Base-by-base conservation (phyloP, 306 rosid species). In the Acacia melanoxylon region DNA sequence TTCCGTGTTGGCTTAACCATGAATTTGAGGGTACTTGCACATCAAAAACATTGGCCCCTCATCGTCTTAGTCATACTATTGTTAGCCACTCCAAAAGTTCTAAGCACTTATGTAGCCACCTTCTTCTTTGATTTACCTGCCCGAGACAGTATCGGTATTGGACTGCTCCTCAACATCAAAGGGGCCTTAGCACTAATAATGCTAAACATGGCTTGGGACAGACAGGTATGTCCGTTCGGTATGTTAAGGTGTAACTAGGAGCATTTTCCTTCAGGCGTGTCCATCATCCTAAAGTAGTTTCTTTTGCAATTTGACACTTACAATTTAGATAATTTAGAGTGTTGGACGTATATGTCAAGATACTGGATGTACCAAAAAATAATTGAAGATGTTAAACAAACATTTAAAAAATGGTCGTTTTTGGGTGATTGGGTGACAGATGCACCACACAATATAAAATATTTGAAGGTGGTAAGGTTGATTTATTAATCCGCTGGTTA, bases 361-460 rank as follows among this genome's bases (percentile, higher is more conserved):
- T 33, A 0, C 37, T 4, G 0, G 37, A 33, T 33, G 37, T 33
- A 4, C 37, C 0, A 5, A 33, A 33, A 35, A 35, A 35, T 35
- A 35, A 35, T 35, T 35, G 4, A 35, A 4, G 6, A 1, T 0
- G 6, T 7, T 35, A 35, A 7, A 35, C 5, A 0, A 5, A 35
- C 6, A 5, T 35, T 35, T 4, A 35, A 35, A 3, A 35, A 35
- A 35, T 29, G 31, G 1, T 27, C 29, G 1, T 27, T 27, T 27
- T 27, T n/a, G n/a, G n/a, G n/a, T n/a, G n/a, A n/a, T 27, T 0
- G 1, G 29, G 1, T 27, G 29, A 0, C 4, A 0, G 0, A 33
- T 4, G 37, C 29, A 27, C 29, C 29, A 27, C 0, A 27, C 1
- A 27, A 27, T 27, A 29, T 29, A 29, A 29, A 31, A 31, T 3